Conservation (phyloP, 306 rosid species). For the Vicia faba region DNA sequence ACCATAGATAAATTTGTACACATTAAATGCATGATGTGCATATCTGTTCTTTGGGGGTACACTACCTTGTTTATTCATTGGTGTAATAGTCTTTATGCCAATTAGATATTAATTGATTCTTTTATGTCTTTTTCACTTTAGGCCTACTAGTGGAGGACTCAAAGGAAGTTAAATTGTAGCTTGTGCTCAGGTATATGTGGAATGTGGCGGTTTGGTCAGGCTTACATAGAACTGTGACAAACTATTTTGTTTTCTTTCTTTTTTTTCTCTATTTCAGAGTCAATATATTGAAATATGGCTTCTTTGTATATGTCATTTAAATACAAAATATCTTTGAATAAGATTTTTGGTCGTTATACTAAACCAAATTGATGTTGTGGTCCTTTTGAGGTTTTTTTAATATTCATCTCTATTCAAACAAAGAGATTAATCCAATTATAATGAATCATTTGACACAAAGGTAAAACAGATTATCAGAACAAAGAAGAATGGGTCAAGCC, state of each 20-base stretch:
- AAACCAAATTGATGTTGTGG: not conserved
- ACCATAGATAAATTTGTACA: not conserved
- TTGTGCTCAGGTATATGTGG: constrained; percentile 21
- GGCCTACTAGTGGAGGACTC: constrained; percentile 76
- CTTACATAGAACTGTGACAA: constrained; percentile 3
- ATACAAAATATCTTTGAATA: not conserved
- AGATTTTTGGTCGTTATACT: not conserved
- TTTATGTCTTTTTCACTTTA: constrained; percentile 35
- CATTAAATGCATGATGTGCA: not conserved
- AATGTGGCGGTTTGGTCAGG: not conserved
- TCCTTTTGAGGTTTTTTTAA: not conserved
- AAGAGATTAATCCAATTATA: too few relatives aligned
- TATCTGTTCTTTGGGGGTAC: too few relatives aligned
- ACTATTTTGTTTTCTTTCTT: not conserved
- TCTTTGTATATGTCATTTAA: not conserved
- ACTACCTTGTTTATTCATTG: too few relatives aligned
- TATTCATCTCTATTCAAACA: not conserved
- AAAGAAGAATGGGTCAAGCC: too few relatives aligned
- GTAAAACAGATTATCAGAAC: too few relatives aligned
- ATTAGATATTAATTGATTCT: not conserved
- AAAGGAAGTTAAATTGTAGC: constrained; percentile 50
- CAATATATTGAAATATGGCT: not conserved
- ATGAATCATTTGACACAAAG: too few relatives aligned
- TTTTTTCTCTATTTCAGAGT: not conserved
- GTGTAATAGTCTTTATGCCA: not conserved